Evolutionary conservation across 2,329 filamentous ascomycete genomes (phyloP), one percentile per base, ranked within the genome.

Genomic region (Claviceps africana): DNA sequence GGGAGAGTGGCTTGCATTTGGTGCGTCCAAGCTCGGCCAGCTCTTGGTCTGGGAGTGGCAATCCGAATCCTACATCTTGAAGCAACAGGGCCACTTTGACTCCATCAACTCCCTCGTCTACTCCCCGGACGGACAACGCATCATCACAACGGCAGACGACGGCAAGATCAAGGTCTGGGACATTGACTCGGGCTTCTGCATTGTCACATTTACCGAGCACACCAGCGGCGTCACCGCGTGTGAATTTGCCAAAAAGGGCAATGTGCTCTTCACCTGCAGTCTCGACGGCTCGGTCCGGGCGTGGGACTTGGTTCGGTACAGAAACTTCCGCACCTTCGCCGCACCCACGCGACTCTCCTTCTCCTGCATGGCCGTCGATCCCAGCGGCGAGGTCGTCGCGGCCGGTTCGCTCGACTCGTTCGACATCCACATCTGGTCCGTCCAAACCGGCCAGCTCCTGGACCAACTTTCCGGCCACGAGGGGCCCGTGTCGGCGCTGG

Each of bases 1-100:
- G 33, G 93, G 93, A 50, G 91, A 97, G 70, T 98, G 93, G 93
- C 73, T 98, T 22, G 94, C 94, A 0, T 96, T 98, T 66, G 93
- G 91, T 15, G 93, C 94, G 0, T 95, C 93, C 2, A 94, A 94
- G 61, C 77, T 95, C 5, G 94, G 94, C 0, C 93, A 98, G 65
- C 75, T 98, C n/a, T 72, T 98, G 4, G 93, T 98, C 4, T 98
- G 93, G 93, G 93, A 98, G 67, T 98, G 94, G 90, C 91, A 97
- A 65, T 98, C 93, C 0, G 94, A 98, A 68, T 97, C 91, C 6
- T 98, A 98, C 67, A 94, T 98, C 54, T 74, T 98, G 47, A 98
- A 98, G 70, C 93, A 98, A 64, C 93, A 97, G 67, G 93, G 91
- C 0, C 93, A 98, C 68, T 90, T 95, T 58, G 93, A 98, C 65